phyloP scores from a whole-genome alignment of 331 rosid species.

The Quercus tomentella region DNA sequence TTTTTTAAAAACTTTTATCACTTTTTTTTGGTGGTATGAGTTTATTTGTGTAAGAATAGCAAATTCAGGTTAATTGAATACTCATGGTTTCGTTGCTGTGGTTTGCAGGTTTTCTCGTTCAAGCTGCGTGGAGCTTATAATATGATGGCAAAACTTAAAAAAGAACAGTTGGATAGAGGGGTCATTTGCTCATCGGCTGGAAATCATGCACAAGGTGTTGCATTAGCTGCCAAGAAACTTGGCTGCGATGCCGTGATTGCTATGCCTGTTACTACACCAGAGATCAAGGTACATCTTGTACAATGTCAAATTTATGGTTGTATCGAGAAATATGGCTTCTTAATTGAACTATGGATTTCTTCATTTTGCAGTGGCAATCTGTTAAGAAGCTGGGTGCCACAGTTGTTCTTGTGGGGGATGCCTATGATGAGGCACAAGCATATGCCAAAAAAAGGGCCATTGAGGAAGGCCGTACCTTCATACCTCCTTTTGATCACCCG shows the following conservation, averaged over 20 bases:
- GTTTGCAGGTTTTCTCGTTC: constrained; percentile 76
- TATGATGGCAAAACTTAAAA: constrained; percentile 86
- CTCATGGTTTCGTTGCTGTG: not conserved
- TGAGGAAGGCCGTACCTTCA: constrained; percentile 70
- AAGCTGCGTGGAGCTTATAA: constrained; percentile 98
- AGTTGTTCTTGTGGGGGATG: constrained; percentile 84
- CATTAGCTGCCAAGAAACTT: constrained; percentile 74
- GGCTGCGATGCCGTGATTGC: constrained; percentile 81
- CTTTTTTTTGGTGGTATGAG: not conserved
- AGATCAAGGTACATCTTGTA: constrained; percentile 63
- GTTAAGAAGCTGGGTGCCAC: constrained; percentile 81
- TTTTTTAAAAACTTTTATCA: not conserved
- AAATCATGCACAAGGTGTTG: constrained; percentile 99
- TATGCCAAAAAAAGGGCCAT: constrained; percentile 70
- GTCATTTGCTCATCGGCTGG: constrained; percentile 98
- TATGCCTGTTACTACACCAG: constrained; percentile 91
- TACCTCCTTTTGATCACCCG: constrained; percentile 96
- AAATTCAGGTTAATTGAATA: not conserved
- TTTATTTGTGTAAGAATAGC: not conserved
- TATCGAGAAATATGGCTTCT: not conserved
- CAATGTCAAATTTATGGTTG: constrained; percentile 1
- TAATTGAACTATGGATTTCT: not conserved
- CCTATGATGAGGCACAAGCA: constrained; percentile 89
- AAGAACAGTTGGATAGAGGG: constrained; percentile 68
- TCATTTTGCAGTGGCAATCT: constrained; percentile 64